Percentiles rank a stretch among this genome's conserved stretches.
Evolutionary conservation across 352 stramenopile species (phyloP).

Genomic region (Globisporangium takayamanum): DNA sequence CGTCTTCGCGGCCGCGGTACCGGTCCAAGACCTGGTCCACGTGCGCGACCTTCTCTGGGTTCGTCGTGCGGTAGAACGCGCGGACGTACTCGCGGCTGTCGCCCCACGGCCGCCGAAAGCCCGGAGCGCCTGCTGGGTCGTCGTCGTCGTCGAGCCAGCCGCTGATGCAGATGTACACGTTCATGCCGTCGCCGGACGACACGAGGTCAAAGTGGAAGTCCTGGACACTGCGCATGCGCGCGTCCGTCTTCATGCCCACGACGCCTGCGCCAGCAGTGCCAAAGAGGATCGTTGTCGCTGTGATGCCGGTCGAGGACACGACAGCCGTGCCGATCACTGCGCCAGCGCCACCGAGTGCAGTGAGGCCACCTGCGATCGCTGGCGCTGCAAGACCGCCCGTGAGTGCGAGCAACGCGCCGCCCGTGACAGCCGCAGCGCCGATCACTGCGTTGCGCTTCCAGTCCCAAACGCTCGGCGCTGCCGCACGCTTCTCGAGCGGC

Average conservation of each 20-base stretch:
- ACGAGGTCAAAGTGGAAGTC: constrained; percentile 81
- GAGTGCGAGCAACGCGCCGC: constrained; percentile 63
- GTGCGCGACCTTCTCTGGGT: constrained; percentile 69
- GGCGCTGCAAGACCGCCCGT: constrained; percentile 63
- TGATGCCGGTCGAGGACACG: constrained; percentile 43
- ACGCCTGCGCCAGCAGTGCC: constrained; percentile 72
- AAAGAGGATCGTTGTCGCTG: constrained; percentile 73
- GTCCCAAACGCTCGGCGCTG: constrained; percentile 58
- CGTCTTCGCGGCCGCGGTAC: constrained; percentile 79
- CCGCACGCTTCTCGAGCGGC: constrained; percentile 52
- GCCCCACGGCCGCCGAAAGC: constrained; percentile 71
- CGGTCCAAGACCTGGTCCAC: constrained; percentile 77
- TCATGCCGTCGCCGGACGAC: constrained; percentile 76
- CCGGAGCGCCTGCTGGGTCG: constrained; percentile 31
- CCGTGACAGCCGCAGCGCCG: constrained; percentile 57
- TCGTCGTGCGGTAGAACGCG: constrained; percentile 63
- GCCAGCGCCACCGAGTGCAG: constrained; percentile 53
- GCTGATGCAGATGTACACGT: constrained; percentile 84
- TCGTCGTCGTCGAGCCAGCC: constrained; percentile 83
- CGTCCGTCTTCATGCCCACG: constrained; percentile 76
- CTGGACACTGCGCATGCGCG: constrained; percentile 62
- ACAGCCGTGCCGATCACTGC: constrained; percentile 54
- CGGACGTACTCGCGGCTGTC: constrained; percentile 74
- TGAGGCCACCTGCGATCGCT: constrained; percentile 53
- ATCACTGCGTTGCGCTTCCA: constrained; percentile 79